A percentile compares a stretch with the other conserved stretches of the same genome.
Conservation (phyloP, 257 asterid genomes). For the Solanum habrochaites region DNA sequence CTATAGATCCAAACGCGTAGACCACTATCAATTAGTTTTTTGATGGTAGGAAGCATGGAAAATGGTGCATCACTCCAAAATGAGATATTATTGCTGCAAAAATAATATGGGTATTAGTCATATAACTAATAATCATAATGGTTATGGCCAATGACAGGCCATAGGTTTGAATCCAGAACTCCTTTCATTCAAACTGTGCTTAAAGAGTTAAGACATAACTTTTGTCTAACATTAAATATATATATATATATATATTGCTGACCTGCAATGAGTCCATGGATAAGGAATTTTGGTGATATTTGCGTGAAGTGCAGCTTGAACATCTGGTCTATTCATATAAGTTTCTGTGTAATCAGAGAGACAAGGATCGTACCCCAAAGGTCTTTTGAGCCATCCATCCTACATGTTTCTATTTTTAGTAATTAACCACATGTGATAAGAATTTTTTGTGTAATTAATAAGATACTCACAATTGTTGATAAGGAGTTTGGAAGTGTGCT, state of each 20-base stretch:
- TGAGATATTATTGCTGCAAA: slow-evolving; percentile 39
- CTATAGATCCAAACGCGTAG: slow-evolving; percentile 68
- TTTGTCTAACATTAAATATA: neutral
- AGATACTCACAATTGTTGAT: slow-evolving; percentile 23
- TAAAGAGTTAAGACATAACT: neutral
- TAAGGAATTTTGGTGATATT: slow-evolving; percentile 61
- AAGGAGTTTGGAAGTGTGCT: slow-evolving; percentile 5
- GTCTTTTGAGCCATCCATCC: slow-evolving; percentile 30
- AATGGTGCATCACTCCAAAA: slow-evolving; percentile 38
- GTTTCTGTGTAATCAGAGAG: slow-evolving; percentile 25
- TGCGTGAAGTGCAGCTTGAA: slow-evolving; percentile 76
- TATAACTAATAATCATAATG: neutral
- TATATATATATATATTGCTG: neutral
- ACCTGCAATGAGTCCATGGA: slow-evolving; percentile 85
- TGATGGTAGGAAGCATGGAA: slow-evolving; percentile 49
- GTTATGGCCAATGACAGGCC: neutral
- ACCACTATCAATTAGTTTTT: slow-evolving; percentile 38
- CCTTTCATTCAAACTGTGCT: too few relatives aligned
- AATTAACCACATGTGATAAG: neutral
- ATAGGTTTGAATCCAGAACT: neutral
- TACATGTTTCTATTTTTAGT: neutral
- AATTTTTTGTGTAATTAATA: neutral
- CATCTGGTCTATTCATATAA: slow-evolving; percentile 63
- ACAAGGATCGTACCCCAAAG: slow-evolving; percentile 76
- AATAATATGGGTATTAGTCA: neutral